Evolutionary conservation across 31 red algal genomes (phyloP).

Genomic region (Porphyra umbilicalis): DNA sequence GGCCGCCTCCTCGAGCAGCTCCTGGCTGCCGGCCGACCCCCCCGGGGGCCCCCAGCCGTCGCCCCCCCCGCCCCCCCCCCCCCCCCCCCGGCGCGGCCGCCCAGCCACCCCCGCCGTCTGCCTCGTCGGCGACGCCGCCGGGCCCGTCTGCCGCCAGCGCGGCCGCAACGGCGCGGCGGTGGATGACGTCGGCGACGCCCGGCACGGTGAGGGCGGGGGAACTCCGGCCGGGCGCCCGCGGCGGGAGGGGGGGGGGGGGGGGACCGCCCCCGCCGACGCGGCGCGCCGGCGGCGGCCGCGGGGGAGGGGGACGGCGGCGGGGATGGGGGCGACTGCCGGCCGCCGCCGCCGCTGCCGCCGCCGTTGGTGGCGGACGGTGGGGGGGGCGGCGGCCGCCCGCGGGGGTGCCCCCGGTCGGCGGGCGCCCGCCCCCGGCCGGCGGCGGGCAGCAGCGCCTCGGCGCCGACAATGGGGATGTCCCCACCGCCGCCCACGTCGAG

Average conservation of each 20-base stretch:
- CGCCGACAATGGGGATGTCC: no score
- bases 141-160: not conserved
- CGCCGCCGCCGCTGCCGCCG: not conserved
- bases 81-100: not conserved
- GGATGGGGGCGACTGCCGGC: not conserved
- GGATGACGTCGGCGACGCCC: not conserved
- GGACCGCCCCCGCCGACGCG: not conserved
- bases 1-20: not conserved
- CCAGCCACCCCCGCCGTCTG: not conserved
- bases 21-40: not conserved
- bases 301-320: no score
- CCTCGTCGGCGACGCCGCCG: not conserved
- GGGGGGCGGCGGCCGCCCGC: not conserved
- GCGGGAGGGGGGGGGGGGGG: not conserved
- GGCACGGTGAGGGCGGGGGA: not conserved
- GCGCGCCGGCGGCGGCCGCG: not conserved
- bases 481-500: no score
- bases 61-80: not conserved
- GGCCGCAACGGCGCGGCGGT: not conserved
- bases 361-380: not conserved
- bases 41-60: no score
- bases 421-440: not conserved
- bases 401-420: not conserved
- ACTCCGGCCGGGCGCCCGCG: not conserved
- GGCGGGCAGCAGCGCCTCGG: not conserved